Evolutionary conservation across 495 filamentous ascomycete genomes (phyloP), one percentile per base, ranked within the genome.

Genomic region (Penicillium fimorum): DNA sequence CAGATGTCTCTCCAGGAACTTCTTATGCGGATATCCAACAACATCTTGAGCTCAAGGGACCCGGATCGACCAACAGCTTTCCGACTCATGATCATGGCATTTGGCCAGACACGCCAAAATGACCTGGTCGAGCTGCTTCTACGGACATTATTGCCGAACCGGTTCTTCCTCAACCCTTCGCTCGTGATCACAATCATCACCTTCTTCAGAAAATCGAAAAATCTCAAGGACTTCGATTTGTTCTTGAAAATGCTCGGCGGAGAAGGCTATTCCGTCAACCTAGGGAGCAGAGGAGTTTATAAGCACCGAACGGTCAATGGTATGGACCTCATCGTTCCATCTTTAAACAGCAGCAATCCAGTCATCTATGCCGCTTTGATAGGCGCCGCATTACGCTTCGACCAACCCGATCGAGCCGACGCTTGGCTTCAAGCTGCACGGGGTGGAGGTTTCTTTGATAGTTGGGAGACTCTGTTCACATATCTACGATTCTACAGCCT

Each of bases 331-430:
- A 68, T 72, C 3, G 57, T 72, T 6, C 76, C 76, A 9, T 69
- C 76, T 1, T 52, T 70, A 13, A 58, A 70, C 48, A 66, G 62
- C 22, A 66, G 60, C 44, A 77, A 73, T 47, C 62, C 69, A 2
- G 64, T 79, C 18, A 62, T 74, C 40, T 73, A 70, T 22, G 61
- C 66, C 2, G 61, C 69, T 25, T 50, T 79, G 15, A 76, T 79
- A 13, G 56, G 60, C 7, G 62, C 70, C 13, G 70, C 66, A 13
- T 60, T 79, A 24, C 69, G 73, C 1, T 79, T 79, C 25, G 66
- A 76, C 35, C 76, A 79, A 43, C 74, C 73, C 4, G 67, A 76
- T 15, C 63, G 74, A 62, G 76, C 76, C 13, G 73, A 77, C 29
- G 76, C 76, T 13, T 79, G 70, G 58, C 67, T 75, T 13, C 65